Percentiles rank a stretch among this genome's conserved stretches.
Evolutionary conservation across 2,329 filamentous ascomycete genomes (phyloP).

Genomic region (Cladosporium sp.): DNA sequence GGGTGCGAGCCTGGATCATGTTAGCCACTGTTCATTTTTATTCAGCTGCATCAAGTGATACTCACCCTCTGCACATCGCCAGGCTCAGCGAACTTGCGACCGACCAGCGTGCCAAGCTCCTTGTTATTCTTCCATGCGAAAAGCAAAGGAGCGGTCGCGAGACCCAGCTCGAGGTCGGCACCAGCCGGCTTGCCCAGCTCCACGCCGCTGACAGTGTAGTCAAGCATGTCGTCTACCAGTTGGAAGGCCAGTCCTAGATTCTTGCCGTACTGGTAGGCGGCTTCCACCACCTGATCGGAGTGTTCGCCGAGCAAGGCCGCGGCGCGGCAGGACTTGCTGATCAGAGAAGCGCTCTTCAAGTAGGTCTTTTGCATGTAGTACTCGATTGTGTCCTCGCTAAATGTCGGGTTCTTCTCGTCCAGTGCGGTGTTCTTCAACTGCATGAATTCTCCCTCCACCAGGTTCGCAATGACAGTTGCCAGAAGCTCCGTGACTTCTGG

Average conservation of each 20-base stretch:
- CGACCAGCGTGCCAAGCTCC: conserved; percentile 80
- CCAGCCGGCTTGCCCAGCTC: conserved; percentile 93
- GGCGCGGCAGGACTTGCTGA: conserved; percentile 91
- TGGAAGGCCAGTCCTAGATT: conserved; percentile 95
- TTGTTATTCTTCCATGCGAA: conserved; percentile 83
- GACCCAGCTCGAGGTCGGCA: conserved; percentile 84
- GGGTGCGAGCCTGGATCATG: conserved; percentile 64
- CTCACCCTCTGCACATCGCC: conserved; percentile 81
- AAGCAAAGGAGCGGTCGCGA: conserved; percentile 86
- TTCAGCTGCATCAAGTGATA: conserved; percentile 13
- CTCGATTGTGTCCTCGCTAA: conserved; percentile 79
- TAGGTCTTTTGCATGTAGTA: conserved; percentile 99
- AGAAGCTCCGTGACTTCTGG: conserved; percentile 92
- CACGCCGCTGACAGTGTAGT: conserved; percentile 79
- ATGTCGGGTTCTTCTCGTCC: conserved; percentile 77
- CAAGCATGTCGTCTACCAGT: conserved; percentile 94
- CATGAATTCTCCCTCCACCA: conserved; percentile 99
- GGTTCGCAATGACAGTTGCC: conserved; percentile 92
- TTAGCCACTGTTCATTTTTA: conserved; percentile 18
- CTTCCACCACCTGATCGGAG: conserved; percentile 73
- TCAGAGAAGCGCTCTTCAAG: conserved; percentile 89
- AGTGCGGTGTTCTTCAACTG: conserved; percentile 92
- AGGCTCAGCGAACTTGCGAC: conserved; percentile 76
- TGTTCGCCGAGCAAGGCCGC: conserved; percentile 78
- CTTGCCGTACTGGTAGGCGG: conserved; percentile 85